Evolutionary conservation across 306 rosid genomes (phyloP).

Genomic region (Castanea mollissima): DNA sequence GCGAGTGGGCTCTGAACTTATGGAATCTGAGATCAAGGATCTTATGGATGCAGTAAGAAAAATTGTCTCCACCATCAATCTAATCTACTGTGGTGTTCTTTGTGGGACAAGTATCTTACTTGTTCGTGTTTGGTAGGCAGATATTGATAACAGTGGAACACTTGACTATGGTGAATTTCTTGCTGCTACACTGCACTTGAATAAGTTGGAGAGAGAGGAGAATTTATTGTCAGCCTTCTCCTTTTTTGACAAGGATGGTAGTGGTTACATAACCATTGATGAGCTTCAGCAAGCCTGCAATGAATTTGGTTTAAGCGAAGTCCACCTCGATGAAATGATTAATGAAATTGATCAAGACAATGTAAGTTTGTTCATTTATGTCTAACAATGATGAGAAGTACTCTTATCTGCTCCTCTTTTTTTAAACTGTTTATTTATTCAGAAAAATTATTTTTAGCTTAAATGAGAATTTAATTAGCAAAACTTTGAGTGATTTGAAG

Average conservation of each 20-base stretch:
- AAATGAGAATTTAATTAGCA: no score
- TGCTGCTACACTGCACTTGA: slow-evolving; percentile 63
- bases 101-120: not conserved
- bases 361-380: slow-evolving; percentile 28
- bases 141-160: slow-evolving; percentile 53
- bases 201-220: slow-evolving; percentile 62
- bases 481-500: no score
- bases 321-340: slow-evolving; percentile 55
- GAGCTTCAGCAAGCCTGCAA: slow-evolving; percentile 64
- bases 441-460: no score
- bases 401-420: not conserved
- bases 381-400: not conserved
- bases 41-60: slow-evolving; percentile 63
- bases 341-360: slow-evolving; percentile 60
- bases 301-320: slow-evolving; percentile 55
- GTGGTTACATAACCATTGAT: slow-evolving; percentile 63
- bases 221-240: slow-evolving; percentile 53
- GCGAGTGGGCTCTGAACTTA: slow-evolving; percentile 60
- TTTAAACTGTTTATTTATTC: no score
- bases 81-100: not conserved
- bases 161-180: slow-evolving; percentile 61
- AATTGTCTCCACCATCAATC: not conserved
- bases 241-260: slow-evolving; percentile 59
- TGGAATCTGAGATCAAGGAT: slow-evolving; percentile 65
- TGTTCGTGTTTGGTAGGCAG: slow-evolving; percentile 39